Evolutionary conservation across 495 filamentous ascomycete species (phyloP).

Genomic region (Neohortaea acidophila): DNA sequence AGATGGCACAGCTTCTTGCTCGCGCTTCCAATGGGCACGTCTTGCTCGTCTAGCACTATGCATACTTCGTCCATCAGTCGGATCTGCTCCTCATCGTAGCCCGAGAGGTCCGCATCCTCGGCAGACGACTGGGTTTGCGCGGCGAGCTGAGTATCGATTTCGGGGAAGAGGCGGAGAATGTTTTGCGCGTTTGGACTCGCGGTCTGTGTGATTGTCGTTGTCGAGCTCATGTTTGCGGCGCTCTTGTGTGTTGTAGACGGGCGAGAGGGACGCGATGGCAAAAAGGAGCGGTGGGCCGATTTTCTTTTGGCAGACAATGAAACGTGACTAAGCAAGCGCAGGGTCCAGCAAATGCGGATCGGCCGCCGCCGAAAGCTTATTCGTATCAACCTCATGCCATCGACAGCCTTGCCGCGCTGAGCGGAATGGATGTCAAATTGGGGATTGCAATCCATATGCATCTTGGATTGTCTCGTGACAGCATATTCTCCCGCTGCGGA

Average conservation of each 20-base stretch:
- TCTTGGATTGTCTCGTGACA: too few species aligned
- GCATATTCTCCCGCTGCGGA: too few species aligned
- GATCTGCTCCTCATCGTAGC: conserved; percentile 95
- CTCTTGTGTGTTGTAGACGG: background rate
- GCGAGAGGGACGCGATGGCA: too few species aligned
- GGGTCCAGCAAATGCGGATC: too few species aligned
- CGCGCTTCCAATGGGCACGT: conserved; percentile 85
- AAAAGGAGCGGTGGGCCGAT: too few species aligned
- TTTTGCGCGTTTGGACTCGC: conserved; percentile 66
- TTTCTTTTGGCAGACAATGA: too few species aligned
- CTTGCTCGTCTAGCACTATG: conserved; percentile 86
- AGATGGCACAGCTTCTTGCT: conserved; percentile 98
- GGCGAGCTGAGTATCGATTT: conserved; percentile 78
- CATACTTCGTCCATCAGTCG: conserved; percentile 98
- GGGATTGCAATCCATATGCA: too few species aligned
- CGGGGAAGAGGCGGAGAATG: conserved; percentile 79
- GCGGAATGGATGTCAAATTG: too few species aligned
- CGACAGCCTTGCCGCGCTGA: too few species aligned
- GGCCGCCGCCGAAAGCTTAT: too few species aligned
- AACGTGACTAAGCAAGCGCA: too few species aligned
- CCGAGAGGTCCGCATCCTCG: conserved; percentile 40
- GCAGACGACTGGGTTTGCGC: conserved; percentile 22
- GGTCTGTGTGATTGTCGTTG: conserved; percentile 24
- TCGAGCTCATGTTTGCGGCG: conserved; percentile 9
- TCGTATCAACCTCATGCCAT: too few species aligned